These are phyloP conservation scores for Trichosporon faecale DNA, from an alignment of 1,284 basidiomycete genomes.

Conservation along the genomic window DNA sequence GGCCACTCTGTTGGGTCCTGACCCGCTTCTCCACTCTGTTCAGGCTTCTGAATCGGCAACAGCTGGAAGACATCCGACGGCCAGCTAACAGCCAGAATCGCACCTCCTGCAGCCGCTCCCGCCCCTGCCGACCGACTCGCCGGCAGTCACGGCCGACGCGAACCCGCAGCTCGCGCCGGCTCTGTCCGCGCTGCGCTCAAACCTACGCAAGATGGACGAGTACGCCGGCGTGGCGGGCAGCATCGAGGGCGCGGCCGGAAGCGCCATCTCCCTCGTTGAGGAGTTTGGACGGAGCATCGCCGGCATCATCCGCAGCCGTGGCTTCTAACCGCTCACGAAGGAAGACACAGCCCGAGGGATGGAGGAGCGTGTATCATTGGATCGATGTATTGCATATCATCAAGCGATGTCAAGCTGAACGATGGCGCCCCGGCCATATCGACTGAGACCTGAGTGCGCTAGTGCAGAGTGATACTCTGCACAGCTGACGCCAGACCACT, in stretches of 20 bases:
- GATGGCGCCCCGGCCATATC: too few relatives aligned
- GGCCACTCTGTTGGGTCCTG: too few relatives aligned
- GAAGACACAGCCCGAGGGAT: neutral
- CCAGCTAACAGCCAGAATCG: constrained; percentile 32
- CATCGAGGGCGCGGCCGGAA: constrained; percentile 32
- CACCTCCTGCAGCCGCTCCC: constrained; percentile 40
- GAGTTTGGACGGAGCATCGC: constrained; percentile 32
- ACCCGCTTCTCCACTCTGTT: too few relatives aligned
- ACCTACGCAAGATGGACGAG: constrained; percentile 31
- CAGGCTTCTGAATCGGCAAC: neutral
- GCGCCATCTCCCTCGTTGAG: constrained; percentile 34
- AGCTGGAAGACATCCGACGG: too few relatives aligned
- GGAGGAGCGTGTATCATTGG: neutral
- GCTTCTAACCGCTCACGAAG: constrained; percentile 33
- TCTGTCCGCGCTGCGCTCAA: constrained; percentile 27
- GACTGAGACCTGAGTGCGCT: neutral
- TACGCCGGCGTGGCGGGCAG: constrained; percentile 16
- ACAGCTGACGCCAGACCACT: neutral
- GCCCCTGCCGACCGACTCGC: neutral
- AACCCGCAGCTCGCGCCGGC: constrained; percentile 38
- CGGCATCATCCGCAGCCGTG: constrained; percentile 40
- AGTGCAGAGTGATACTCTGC: neutral
- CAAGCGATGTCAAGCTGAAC: too few relatives aligned
- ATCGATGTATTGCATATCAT: neutral
- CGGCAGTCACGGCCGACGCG: neutral